These are phyloP conservation scores for Globisporangium heterothallicum DNA, from an alignment of 352 stramenopile genomes.

Conservation along the genomic window DNA sequence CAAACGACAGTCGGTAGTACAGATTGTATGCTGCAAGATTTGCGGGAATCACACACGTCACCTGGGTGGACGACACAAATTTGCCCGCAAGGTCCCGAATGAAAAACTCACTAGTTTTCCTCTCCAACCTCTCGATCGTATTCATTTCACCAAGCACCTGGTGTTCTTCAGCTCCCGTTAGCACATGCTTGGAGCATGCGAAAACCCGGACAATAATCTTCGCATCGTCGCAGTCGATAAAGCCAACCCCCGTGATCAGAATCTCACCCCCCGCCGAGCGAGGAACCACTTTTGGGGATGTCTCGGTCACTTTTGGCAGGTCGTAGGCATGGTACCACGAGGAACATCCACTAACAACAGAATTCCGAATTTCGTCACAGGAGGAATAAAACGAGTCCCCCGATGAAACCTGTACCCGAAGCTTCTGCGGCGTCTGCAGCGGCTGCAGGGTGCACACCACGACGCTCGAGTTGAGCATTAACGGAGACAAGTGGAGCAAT, in stretches of 20 bases:
- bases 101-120: constrained; percentile 31
- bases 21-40: constrained; percentile 54
- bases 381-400: constrained; percentile 49
- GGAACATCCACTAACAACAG: neutral
- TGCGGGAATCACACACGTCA: constrained; percentile 38
- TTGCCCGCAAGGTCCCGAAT: constrained; percentile 32
- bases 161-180: constrained; percentile 23
- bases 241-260: constrained; percentile 30
- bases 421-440: constrained; percentile 23
- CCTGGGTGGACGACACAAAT: constrained; percentile 31
- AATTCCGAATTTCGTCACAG: constrained; percentile 12
- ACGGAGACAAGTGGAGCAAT: constrained; percentile 53
- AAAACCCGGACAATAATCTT: constrained; percentile 44
- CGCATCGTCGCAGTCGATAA: constrained; percentile 29
- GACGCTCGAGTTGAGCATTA: constrained; percentile 36
- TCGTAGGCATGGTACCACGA: constrained; percentile 44
- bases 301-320: constrained; percentile 31
- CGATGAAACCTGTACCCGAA: constrained; percentile 60
- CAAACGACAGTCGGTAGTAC: constrained; percentile 62
- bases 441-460: constrained; percentile 28
- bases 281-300: constrained; percentile 42
- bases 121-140: constrained; percentile 17
- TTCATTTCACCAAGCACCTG: constrained; percentile 33
- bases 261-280: constrained; percentile 53
- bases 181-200: constrained; percentile 24